These are phyloP conservation scores for Phalaenopsis hybrid DNA, from an alignment of 116 monocot genomes.

Conservation along the genomic window DNA sequence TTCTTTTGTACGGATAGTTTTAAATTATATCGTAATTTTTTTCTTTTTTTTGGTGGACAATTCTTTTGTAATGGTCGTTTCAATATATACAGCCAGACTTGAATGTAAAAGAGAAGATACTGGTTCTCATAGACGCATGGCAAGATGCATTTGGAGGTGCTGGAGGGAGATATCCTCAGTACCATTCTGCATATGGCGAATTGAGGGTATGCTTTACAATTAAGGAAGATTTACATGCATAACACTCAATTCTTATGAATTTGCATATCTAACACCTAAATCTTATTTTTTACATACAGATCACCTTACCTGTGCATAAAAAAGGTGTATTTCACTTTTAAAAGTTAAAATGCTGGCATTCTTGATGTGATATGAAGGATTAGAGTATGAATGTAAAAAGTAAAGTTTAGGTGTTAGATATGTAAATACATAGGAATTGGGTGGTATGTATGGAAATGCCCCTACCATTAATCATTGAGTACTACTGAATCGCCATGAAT, in stretches of 20 bases:
- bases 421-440: too few relatives aligned
- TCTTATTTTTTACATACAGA: too few relatives aligned
- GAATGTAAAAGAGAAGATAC: conserved; percentile 87
- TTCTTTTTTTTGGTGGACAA: not conserved
- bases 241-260: too few relatives aligned
- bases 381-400: too few relatives aligned
- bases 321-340: too few relatives aligned
- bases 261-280: too few relatives aligned
- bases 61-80: conserved; percentile 5
- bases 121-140: conserved; percentile 87
- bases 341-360: too few relatives aligned
- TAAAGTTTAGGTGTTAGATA: too few relatives aligned
- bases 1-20: not conserved
- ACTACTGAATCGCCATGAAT: not conserved
- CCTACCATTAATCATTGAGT: not conserved
- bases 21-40: not conserved
- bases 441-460: too few relatives aligned
- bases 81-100: conserved; percentile 61
- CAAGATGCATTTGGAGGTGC: conserved; percentile 94
- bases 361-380: too few relatives aligned
- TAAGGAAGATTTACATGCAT: not conserved
- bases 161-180: conserved; percentile 79
- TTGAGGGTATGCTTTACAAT: conserved; percentile 47
- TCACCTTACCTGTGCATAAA: too few relatives aligned
- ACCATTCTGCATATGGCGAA: conserved; percentile 79